Evolutionary conservation across 441 rosid genomes (phyloP).

Genomic region (Euphorbia neoarborescens): DNA sequence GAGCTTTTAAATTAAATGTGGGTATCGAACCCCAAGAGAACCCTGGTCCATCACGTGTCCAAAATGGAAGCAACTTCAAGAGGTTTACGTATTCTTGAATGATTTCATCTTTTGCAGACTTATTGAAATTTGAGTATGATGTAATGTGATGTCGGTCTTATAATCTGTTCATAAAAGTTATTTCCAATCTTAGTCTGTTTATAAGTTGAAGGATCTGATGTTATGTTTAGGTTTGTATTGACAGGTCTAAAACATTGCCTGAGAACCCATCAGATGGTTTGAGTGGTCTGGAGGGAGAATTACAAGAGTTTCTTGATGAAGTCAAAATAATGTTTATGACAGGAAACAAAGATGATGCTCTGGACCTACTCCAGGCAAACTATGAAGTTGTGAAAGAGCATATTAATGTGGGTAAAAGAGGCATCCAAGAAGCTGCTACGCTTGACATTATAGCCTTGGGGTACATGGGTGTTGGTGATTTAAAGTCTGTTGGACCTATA

Average conservation of each 20-base stretch:
- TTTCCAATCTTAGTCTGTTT: neutral
- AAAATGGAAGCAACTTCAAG: constrained; percentile 25
- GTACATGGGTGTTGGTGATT: constrained; percentile 59
- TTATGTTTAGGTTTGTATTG: constrained; percentile 16
- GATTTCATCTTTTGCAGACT: neutral
- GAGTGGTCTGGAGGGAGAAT: constrained; percentile 48
- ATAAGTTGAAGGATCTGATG: constrained; percentile 15
- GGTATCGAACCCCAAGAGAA: constrained; percentile 20
- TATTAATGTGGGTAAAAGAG: constrained; percentile 45
- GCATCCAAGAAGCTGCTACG: constrained; percentile 66
- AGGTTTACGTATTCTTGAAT: constrained; percentile 20
- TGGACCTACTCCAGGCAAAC: constrained; percentile 71
- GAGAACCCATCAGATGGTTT: constrained; percentile 27
- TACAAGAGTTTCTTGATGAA: constrained; percentile 64
- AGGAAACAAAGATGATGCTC: constrained; percentile 56
- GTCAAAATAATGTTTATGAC: constrained; percentile 48
- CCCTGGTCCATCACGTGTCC: constrained; percentile 29
- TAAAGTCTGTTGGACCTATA: constrained; percentile 37
- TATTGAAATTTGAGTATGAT: neutral
- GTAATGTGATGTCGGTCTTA: neutral
- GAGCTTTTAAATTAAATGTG: constrained; percentile 27
- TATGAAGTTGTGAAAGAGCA: constrained; percentile 60
- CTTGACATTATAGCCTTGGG: constrained; percentile 76
- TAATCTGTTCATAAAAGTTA: neutral
- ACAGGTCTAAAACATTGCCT: constrained; percentile 30